Evolutionary conservation across 345 rosid genomes (phyloP), one percentile per base, ranked within the genome.

Genomic region (Acer saccharum): DNA sequence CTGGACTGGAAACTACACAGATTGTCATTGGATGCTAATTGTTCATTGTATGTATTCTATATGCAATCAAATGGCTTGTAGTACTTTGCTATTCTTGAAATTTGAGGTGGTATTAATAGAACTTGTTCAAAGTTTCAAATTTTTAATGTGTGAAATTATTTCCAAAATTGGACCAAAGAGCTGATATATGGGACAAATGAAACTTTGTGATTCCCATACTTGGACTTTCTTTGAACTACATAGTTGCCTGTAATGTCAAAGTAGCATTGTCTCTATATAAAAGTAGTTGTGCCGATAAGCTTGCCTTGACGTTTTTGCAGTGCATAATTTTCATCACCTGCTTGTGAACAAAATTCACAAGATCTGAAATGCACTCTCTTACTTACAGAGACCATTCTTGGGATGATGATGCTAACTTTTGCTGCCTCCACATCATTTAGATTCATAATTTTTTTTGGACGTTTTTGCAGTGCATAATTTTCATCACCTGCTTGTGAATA

Each of bases 271-370:
- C 62, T 52, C 10, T 6, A 6, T 21, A 14, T 29, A 16, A 52
- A 52, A 6, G 46, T 27, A 48, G 58, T 48, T 64, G 46, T 23
- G 23, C 61, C 6, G 29, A 6, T 25, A 74, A 46, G 27, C 32
- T 52, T n/a, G 25, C 63, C 46, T 65, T 18, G 20, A 48, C 20
- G 63, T 32, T 32, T 64, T n/a, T 18, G 18, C 63, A 54, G 21
- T 79, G 43, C 67, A 25, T 57, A 80, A 48, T 69, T 76, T 74
- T 63, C 20, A 50, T 67, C 25, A 27, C 63, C 35, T 76, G 29
- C 58, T 41, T 57, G 52, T 32, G 58, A 63, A 71, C 55, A 32
- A 50, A 41, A n/a, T 61, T 44, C 48, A 20, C 44, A 52, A 69
- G 65, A 82, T 50, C 68, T 48, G 29, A 68, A 68, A 55, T 80